phyloP scores from a whole-genome alignment of 768 basidiomycete species.

The Trametes meyenii region DNA sequence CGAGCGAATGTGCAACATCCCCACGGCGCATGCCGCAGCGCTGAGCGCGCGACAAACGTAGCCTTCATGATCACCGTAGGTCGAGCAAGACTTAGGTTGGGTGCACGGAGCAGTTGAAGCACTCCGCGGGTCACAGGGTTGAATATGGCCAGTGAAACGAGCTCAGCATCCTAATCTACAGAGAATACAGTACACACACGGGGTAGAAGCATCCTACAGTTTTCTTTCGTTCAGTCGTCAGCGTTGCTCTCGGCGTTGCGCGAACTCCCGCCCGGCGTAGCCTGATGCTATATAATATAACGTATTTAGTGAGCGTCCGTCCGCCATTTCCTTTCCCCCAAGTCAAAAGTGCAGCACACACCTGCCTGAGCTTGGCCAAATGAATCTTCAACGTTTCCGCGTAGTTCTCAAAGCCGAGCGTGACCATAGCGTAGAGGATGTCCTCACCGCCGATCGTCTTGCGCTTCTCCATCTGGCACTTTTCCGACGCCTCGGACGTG shows the following conservation, averaged over 20 bases:
- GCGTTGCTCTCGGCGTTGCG: conserved; percentile 6
- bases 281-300: conserved; percentile 9
- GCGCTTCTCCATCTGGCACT: conserved; percentile 91
- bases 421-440: conserved; percentile 91
- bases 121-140: no score
- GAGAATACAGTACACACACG: conserved; percentile 17
- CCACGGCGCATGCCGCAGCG: no score
- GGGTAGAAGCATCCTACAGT: not conserved
- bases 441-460: conserved; percentile 99
- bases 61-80: no score
- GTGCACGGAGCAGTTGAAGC: not conserved
- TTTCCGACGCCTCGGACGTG: conserved; percentile 95
- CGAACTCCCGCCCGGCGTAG: conserved; percentile 15
- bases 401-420: conserved; percentile 94
- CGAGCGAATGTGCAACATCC: no score
- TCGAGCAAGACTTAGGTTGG: no score
- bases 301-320: not conserved
- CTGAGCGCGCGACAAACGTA: no score
- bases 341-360: conserved; percentile 31
- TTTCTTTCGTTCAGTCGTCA: conserved; percentile 7
- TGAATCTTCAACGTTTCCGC: conserved; percentile 92
- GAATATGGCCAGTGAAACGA: not conserved
- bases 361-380: conserved; percentile 86
- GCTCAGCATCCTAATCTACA: conserved; percentile 16
- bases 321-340: not conserved